Evolutionary conservation across 1,284 basidiomycete species (phyloP), one percentile per base, ranked within the genome.

Genomic region (Apiotrichum veenhuisii): DNA sequence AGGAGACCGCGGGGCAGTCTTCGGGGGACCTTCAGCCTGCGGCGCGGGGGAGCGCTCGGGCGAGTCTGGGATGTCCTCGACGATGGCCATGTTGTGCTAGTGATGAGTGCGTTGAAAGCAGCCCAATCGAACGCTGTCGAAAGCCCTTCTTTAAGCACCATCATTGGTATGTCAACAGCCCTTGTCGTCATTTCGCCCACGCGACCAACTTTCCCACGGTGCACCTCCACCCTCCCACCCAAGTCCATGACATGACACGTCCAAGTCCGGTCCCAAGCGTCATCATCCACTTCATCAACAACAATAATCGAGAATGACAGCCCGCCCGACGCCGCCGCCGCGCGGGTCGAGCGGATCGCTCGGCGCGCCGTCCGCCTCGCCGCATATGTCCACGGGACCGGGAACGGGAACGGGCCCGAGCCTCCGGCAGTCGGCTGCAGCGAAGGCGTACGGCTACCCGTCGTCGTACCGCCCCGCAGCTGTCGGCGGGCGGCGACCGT

Each of bases 61-160:
- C 60, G 59, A 59, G 17, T 65, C 67, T 20, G 61, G 41, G 15
- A 71, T 55, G 34, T 71, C 69, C 40, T 74, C 69, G 27, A 71
- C 65, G 43, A 70, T 66, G 8, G 66, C 67, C 71, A 72, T 74
- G 26, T 5, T 63, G 38, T n/a, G 26, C 7, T 22, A 7, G 11
- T 34, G 34, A 25, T 36, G 34, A 18, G 34, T n/a, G n/a, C 10
- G 23, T 45, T 34, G 36, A 38, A 9, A 18, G 23, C 4, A 2
- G 3, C n/a, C n/a, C 22, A 17, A 17, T 12, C 33, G 41, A 30
- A 34, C 33, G 26, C 36, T 26, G 36, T 18, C 26, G 18, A 9
- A 8, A 26, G 4, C 45, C 30, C 23, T 20, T 38, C 34, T 9
- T 37, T 25, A n/a, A 7, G 20, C n/a, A 27, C 14, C 12, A 18